Percentiles rank a stretch among this genome's conserved stretches.
phyloP scores from a whole-genome alignment of 2,329 filamentous ascomycete genomes.

The Aspergillus bombycis region DNA sequence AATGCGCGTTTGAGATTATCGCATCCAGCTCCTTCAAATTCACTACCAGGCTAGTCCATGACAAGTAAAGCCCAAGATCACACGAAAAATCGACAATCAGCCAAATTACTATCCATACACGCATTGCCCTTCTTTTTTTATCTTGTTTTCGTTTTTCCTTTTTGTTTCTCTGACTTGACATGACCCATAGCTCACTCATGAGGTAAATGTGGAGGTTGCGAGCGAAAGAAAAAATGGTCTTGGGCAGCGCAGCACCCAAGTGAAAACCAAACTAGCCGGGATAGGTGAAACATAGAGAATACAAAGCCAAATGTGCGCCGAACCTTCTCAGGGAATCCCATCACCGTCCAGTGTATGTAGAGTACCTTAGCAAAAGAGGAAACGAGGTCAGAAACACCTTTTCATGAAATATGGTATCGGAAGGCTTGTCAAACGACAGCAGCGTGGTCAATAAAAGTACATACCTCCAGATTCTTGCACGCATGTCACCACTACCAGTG shows the following conservation, averaged over 20 bases:
- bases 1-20: neutral
- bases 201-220: neutral
- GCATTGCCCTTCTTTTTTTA: neutral
- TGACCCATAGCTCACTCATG: constrained; percentile 4
- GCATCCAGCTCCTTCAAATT: neutral
- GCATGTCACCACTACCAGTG: constrained; percentile 96
- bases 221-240: neutral
- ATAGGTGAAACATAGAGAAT: constrained; percentile 17
- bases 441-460: constrained; percentile 17
- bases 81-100: neutral
- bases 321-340: constrained; percentile 31
- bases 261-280: constrained; percentile 10
- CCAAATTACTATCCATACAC: neutral
- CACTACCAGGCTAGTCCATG: constrained; percentile 1
- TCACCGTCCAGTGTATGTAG: constrained; percentile 44
- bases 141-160: neutral
- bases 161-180: constrained; percentile 1
- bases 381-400: constrained; percentile 14
- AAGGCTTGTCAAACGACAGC: neutral
- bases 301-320: constrained; percentile 35
- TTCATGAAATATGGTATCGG: neutral
- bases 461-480: constrained; percentile 93
- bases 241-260: neutral
- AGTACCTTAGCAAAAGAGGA: constrained; percentile 33
- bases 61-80: constrained; percentile 1